Evolutionary conservation across 140 eudicot species (phyloP).

Genomic region (Oenanthe javanica): DNA sequence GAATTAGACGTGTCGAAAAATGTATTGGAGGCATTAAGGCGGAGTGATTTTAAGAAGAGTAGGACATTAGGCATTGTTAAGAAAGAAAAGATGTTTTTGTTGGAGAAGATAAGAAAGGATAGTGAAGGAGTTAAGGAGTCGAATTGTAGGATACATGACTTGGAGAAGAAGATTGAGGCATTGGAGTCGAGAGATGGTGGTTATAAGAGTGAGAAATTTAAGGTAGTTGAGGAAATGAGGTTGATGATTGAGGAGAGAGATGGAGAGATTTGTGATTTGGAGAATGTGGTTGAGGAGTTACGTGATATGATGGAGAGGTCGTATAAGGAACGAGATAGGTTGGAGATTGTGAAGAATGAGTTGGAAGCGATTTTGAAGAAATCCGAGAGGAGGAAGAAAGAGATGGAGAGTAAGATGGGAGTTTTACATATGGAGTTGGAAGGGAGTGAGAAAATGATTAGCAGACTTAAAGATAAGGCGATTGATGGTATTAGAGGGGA

Average conservation of each 20-base stretch:
- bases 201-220: conserved; percentile 6
- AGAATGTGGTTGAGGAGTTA: conserved; percentile 3
- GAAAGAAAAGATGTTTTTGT: conserved; percentile 40
- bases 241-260: conserved; percentile 8
- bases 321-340: conserved; percentile 32
- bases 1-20: conserved; percentile 35
- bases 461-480: conserved; percentile 22
- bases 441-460: conserved; percentile 25
- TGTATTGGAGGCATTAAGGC: conserved; percentile 29
- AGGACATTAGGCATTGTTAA: conserved; percentile 33
- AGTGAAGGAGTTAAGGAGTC: conserved; percentile 10
- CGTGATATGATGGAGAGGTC: not conserved
- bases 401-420: conserved; percentile 28
- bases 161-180: conserved; percentile 11
- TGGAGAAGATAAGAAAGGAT: conserved; percentile 24
- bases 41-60: conserved; percentile 28
- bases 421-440: conserved; percentile 23
- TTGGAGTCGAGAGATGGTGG: conserved; percentile 6
- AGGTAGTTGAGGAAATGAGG: conserved; percentile 2
- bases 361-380: conserved; percentile 31
- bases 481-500: conserved; percentile 21
- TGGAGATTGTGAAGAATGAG: conserved; percentile 36
- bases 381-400: conserved; percentile 31
- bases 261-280: not conserved
- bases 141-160: conserved; percentile 14